A percentile compares a stretch with the other conserved stretches of the same genome.
Conservation (phyloP, 805 yeast species). For the Wickerhamiella qilinensis region DNA sequence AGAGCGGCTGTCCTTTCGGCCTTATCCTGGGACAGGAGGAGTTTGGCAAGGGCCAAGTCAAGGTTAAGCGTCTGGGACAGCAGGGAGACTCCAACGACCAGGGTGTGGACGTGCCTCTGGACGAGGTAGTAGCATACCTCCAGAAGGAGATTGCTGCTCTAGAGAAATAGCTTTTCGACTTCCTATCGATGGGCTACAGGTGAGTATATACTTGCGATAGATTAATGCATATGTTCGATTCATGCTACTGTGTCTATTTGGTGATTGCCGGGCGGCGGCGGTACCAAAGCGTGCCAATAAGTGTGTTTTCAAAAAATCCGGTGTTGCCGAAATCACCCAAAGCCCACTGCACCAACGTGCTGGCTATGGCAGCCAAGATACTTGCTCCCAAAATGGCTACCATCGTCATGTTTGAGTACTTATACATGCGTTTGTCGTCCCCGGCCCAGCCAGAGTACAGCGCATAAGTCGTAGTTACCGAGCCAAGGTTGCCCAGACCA, state of each 20-base stretch:
- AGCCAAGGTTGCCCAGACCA: slow-evolving; percentile 77
- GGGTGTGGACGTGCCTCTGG: slow-evolving; percentile 47
- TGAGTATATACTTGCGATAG: no score
- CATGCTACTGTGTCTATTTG: no score
- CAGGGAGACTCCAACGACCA: slow-evolving; percentile 77
- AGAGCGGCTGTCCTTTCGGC: slow-evolving; percentile 75
- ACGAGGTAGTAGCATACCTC: neutral
- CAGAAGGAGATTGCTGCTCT: neutral
- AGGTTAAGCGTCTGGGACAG: slow-evolving; percentile 80
- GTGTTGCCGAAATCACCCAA: slow-evolving; percentile 23
- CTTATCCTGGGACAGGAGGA: slow-evolving; percentile 95
- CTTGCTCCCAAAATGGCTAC: slow-evolving; percentile 62
- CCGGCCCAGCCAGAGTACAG: slow-evolving; percentile 78
- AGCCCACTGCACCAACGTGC: slow-evolving; percentile 19
- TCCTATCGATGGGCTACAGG: no score
- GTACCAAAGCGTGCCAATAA: slow-evolving; percentile 7
- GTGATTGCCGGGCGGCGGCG: no score
- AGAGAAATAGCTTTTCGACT: no score
- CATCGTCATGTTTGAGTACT: slow-evolving; percentile 70
- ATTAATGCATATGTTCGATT: no score
- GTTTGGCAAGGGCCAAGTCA: slow-evolving; percentile 58
- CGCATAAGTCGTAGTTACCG: slow-evolving; percentile 75
- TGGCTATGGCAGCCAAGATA: slow-evolving; percentile 33
- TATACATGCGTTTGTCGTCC: slow-evolving; percentile 43
- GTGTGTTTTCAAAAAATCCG: slow-evolving; percentile 10